A percentile compares a stretch with the other conserved stretches of the same genome.
Evolutionary conservation across 441 rosid genomes (phyloP).

Genomic region (Hura crepitans): DNA sequence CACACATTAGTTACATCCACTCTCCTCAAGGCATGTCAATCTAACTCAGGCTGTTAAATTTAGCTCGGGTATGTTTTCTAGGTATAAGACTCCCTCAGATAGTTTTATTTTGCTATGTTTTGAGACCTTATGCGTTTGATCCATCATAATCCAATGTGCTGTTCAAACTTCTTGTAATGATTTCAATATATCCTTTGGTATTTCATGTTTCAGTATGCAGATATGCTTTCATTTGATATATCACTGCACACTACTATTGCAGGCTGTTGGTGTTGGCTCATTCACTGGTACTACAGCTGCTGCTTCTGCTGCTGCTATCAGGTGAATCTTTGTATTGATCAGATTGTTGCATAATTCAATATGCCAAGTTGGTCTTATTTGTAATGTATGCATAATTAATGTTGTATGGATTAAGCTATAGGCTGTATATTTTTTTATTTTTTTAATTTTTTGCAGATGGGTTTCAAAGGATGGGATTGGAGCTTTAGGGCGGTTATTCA

Average conservation of each 20-base stretch:
- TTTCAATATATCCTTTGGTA: constrained; percentile 2
- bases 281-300: constrained; percentile 73
- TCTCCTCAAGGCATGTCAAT: constrained; percentile 84
- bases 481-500: constrained; percentile 85
- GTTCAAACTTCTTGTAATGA: not conserved
- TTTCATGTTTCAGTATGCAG: not conserved
- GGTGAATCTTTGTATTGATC: constrained; percentile 35
- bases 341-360: not conserved
- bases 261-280: constrained; percentile 95
- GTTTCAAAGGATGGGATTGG: constrained; percentile 98
- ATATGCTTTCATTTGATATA: not conserved
- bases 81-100: constrained; percentile 15
- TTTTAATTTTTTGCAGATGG: constrained; percentile 62
- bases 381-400: not conserved
- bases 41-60: constrained; percentile 38
- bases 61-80: constrained; percentile 33
- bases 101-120: constrained; percentile 14
- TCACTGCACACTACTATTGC: constrained; percentile 21
- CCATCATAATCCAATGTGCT: not conserved
- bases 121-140: not conserved
- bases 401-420: constrained; percentile 24
- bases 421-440: too few species aligned
- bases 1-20: constrained; percentile 86
- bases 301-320: constrained; percentile 95
- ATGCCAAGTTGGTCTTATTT: constrained; percentile 6